Conservation (phyloP, 345 rosid genomes). For the Melaleuca quinquenervia region DNA sequence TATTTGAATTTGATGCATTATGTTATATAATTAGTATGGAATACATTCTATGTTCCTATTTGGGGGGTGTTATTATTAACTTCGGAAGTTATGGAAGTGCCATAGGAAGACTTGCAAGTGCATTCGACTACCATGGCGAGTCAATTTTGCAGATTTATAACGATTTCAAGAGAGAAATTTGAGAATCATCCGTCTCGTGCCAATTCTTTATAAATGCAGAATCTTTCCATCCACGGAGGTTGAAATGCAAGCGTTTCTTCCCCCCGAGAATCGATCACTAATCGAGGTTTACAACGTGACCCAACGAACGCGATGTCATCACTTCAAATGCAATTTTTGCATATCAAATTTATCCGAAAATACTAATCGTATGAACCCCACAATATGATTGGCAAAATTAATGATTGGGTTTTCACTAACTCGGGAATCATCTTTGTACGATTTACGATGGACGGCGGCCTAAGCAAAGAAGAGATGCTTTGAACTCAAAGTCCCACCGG, state of each 20-base stretch:
- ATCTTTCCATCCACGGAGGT: rapidly evolving
- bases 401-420: too few species aligned
- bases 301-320: rapidly evolving
- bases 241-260: not conserved
- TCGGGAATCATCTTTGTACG: too few species aligned
- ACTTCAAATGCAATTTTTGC: not conserved
- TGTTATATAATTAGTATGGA: not conserved
- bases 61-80: rapidly evolving
- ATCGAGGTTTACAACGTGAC: rapidly evolving
- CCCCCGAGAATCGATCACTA: not conserved
- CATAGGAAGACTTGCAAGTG: rapidly evolving
- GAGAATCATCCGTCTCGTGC: not conserved
- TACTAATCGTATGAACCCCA: not conserved
- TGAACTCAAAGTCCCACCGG: not conserved
- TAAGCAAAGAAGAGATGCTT: not conserved
- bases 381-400: rapidly evolving
- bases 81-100: not conserved
- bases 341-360: rapidly evolving
- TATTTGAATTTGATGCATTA: not conserved
- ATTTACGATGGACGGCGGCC: too few species aligned
- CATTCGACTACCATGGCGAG: rapidly evolving
- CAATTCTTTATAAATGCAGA: too few species aligned
- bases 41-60: not conserved
- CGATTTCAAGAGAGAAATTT: rapidly evolving
- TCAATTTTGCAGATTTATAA: rapidly evolving